Evolutionary conservation across 2,329 filamentous ascomycete species (phyloP).

Genomic region (Phaeosphaeria sp.): DNA sequence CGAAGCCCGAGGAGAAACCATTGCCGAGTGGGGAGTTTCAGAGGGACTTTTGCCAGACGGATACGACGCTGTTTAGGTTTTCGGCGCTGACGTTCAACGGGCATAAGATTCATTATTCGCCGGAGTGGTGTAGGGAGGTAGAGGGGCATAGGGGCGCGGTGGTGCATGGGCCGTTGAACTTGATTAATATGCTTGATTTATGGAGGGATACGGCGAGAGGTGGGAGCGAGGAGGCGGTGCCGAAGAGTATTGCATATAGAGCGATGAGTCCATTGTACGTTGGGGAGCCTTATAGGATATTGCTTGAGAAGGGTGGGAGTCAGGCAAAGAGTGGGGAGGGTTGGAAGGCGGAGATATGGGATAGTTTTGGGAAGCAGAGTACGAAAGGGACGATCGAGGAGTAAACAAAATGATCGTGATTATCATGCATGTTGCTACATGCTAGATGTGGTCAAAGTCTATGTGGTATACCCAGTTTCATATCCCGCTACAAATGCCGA

Average conservation of each 20-base stretch:
- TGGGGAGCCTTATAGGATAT: conserved; percentile 38
- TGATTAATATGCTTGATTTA: conserved; percentile 57
- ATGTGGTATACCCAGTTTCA: neutral
- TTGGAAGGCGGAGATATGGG: conserved; percentile 41
- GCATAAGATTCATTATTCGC: conserved; percentile 87
- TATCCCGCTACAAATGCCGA: conserved; percentile 4
- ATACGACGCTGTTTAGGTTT: conserved; percentile 83
- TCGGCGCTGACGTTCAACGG: conserved; percentile 92
- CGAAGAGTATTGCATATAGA: conserved; percentile 37
- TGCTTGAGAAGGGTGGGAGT: conserved; percentile 18
- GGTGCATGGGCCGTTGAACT: conserved; percentile 85
- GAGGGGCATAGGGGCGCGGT: conserved; percentile 80
- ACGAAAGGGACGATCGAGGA: conserved; percentile 40
- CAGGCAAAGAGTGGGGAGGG: neutral
- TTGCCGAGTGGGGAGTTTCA: conserved; percentile 23
- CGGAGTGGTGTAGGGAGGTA: conserved; percentile 69
- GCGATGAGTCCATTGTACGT: conserved; percentile 44
- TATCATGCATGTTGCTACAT: neutral
- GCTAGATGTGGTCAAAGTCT: neutral
- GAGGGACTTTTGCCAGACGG: conserved; percentile 69
- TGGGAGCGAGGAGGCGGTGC: conserved; percentile 23
- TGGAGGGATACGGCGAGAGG: conserved; percentile 36
- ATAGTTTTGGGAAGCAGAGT: conserved; percentile 38
- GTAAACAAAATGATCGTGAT: conserved; percentile 8
- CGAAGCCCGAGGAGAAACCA: conserved; percentile 23